A percentile compares a stretch with the other conserved stretches of the same genome.
Evolutionary conservation across 768 basidiomycete genomes (phyloP).

Genomic region (Tephrocybe sp.): DNA sequence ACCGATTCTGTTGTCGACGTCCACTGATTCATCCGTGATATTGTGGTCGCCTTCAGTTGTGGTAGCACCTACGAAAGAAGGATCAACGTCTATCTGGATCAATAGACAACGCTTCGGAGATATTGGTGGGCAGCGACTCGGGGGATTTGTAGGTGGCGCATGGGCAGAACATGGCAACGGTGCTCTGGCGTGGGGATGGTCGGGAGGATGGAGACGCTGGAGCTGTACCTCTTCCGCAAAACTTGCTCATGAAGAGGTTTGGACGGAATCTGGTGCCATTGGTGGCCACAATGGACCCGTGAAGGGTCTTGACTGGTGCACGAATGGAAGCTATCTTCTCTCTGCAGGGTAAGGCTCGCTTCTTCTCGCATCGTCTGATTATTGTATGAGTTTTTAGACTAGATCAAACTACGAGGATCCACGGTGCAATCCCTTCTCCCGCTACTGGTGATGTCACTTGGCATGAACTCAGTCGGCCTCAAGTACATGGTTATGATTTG

Average conservation of each 20-base stretch:
- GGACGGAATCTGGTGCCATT: slow-evolving; percentile 78
- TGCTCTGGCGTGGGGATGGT: slow-evolving; percentile 89
- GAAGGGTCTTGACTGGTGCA: slow-evolving; percentile 83
- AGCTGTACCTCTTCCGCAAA: slow-evolving; percentile 29
- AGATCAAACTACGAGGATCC: slow-evolving; percentile 91
- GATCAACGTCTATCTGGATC: slow-evolving; percentile 77
- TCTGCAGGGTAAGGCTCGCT: slow-evolving; percentile 66
- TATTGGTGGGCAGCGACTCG: slow-evolving; percentile 83
- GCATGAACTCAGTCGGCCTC: slow-evolving; percentile 91
- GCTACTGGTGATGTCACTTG: slow-evolving; percentile 36
- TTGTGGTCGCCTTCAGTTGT: slow-evolving; percentile 83
- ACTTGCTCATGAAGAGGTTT: slow-evolving; percentile 39
- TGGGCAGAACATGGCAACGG: slow-evolving; percentile 69
- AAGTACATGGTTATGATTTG: slow-evolving; percentile 95
- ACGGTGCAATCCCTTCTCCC: slow-evolving; percentile 49
- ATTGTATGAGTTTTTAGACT: slow-evolving; percentile 41
- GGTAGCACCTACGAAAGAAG: slow-evolving; percentile 30
- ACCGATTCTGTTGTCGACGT: slow-evolving; percentile 80
- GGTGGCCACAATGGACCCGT: slow-evolving; percentile 85
- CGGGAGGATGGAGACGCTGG: slow-evolving; percentile 93
- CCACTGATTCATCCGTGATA: slow-evolving; percentile 93
- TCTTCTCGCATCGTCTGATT: neutral
- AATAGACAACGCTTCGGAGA: slow-evolving; percentile 91
- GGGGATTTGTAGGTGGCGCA: slow-evolving; percentile 89
- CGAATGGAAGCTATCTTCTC: slow-evolving; percentile 79